phyloP scores from a whole-genome alignment of 164 flowering plant species.

The Magnolia sinica region DNA sequence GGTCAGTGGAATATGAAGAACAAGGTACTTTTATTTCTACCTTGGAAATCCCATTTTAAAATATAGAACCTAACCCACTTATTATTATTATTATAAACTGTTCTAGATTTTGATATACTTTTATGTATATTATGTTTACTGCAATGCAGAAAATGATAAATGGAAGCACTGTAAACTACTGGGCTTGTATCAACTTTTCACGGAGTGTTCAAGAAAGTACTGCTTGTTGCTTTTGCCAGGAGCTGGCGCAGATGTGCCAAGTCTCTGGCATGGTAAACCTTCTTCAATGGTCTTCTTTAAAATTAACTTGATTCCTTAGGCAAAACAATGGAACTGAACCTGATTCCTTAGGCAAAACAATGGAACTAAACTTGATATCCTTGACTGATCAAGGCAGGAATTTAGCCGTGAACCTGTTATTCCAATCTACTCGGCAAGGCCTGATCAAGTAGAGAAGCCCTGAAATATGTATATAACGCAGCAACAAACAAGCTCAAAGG shows the following conservation, averaged over 20 bases:
- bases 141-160: constrained; percentile 52
- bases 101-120: neutral
- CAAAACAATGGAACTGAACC: neutral
- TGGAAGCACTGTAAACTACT: constrained; percentile 54
- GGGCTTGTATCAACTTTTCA: constrained; percentile 71
- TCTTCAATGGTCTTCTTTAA: constrained; percentile 1
- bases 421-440: constrained; percentile 40
- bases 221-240: constrained; percentile 51
- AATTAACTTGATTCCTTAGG: neutral
- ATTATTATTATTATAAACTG: neutral
- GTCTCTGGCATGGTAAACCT: constrained; percentile 58
- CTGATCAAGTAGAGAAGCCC: constrained; percentile 56
- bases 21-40: constrained; percentile 37
- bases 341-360: too few relatives aligned
- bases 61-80: neutral
- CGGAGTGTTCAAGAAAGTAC: constrained; percentile 47
- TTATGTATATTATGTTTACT: neutral
- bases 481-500: constrained; percentile 39
- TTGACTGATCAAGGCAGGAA: constrained; percentile 27
- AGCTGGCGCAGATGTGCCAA: constrained; percentile 61
- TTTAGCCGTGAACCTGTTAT: constrained; percentile 53
- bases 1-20: constrained; percentile 83
- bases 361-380: neutral
- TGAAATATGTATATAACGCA: constrained; percentile 36
- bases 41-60: neutral